Percentiles rank a stretch among this genome's conserved stretches.
Conservation (phyloP, 1,139 yeast genomes). For the Hyphopichia wangnamkhiaoensis region DNA sequence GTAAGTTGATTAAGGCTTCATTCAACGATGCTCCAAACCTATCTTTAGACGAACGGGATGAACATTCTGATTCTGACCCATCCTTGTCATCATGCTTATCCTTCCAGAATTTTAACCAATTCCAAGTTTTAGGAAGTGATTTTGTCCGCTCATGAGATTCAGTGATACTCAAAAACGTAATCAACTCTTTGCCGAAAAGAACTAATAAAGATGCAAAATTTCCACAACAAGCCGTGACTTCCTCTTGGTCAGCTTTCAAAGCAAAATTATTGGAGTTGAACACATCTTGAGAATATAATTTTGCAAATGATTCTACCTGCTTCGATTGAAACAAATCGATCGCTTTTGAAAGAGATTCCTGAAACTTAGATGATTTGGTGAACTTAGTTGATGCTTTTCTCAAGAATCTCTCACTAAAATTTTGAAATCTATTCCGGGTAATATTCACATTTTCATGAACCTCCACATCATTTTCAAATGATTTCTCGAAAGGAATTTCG, state of each 20-base stretch:
- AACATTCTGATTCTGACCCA: background rate
- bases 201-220: constrained; percentile 69
- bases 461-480: constrained; percentile 15
- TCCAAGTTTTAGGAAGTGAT: constrained; percentile 37
- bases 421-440: background rate
- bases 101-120: constrained; percentile 57
- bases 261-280: constrained; percentile 44
- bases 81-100: constrained; percentile 2
- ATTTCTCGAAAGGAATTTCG: constrained; percentile 57
- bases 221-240: constrained; percentile 83
- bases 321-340: constrained; percentile 55
- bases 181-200: constrained; percentile 62
- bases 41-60: background rate
- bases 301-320: constrained; percentile 57
- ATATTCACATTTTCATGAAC: constrained; percentile 6
- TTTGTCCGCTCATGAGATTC: constrained; percentile 42
- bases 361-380: constrained; percentile 43
- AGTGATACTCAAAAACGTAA: constrained; percentile 47
- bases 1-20: constrained; percentile 40
- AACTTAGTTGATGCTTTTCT: constrained; percentile 18
- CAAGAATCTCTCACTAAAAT: constrained; percentile 8
- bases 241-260: constrained; percentile 70
- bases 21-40: constrained; percentile 21
- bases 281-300: constrained; percentile 59
- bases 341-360: constrained; percentile 53